Conservation (phyloP, 495 filamentous ascomycete genomes). For the Neurospora sublineolata region DNA sequence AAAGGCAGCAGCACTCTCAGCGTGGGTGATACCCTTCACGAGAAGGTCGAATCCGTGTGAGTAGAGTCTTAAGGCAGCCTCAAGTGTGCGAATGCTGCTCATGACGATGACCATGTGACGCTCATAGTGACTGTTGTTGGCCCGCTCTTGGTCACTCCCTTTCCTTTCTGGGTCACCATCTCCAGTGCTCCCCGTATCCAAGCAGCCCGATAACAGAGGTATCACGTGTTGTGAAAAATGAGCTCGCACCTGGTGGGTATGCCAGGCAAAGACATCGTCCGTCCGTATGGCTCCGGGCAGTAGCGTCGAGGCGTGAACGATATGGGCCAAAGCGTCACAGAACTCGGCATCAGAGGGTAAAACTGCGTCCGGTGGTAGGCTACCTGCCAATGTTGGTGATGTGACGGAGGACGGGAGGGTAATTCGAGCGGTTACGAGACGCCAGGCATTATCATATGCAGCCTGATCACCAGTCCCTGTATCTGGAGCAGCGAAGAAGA, state of each 20-base stretch:
- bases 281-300: conserved; percentile 35
- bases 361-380: conserved; percentile 29
- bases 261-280: conserved; percentile 40
- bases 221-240: conserved; percentile 42
- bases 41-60: conserved; percentile 36
- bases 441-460: conserved; percentile 59
- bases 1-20: conserved; percentile 2
- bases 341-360: conserved; percentile 22
- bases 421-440: conserved; percentile 51
- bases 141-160: not conserved
- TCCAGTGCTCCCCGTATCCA: conserved; percentile 8
- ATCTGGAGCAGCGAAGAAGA: conserved; percentile 14
- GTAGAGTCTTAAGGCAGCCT: conserved; percentile 40
- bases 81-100: conserved; percentile 36
- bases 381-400: conserved; percentile 30
- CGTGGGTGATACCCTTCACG: conserved; percentile 21
- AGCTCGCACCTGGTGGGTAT: conserved; percentile 37
- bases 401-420: conserved; percentile 40
- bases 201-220: conserved; percentile 31
- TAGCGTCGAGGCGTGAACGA: conserved; percentile 26
- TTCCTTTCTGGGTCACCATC: not conserved
- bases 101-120: conserved; percentile 31
- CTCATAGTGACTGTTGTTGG: conserved; percentile 14
- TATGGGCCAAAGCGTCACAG: conserved; percentile 29
- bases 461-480: conserved; percentile 39